Conservation (phyloP, 108 stramenopile species). For the Schizochytrium sp. region DNA sequence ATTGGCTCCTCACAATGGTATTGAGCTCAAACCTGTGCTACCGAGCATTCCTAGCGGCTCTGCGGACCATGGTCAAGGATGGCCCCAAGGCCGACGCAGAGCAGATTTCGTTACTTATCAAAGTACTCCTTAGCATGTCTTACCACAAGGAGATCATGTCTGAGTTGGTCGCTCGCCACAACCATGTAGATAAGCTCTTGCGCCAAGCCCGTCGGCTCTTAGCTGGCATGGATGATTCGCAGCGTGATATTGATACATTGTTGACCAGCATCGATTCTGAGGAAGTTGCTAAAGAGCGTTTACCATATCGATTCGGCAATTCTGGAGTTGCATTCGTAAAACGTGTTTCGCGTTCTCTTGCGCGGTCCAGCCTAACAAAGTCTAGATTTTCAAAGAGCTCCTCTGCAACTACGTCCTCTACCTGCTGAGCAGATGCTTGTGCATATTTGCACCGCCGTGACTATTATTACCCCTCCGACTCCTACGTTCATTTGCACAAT, state of each 20-base stretch:
- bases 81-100: not conserved
- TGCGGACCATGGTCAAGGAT: not conserved
- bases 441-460: too few species aligned
- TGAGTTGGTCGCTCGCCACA: not conserved
- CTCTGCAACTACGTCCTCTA: too few species aligned
- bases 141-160: slow-evolving; percentile 30
- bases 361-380: not conserved
- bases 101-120: not conserved
- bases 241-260: not conserved
- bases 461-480: too few species aligned
- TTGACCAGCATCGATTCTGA: slow-evolving; percentile 36
- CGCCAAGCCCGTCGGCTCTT: not conserved
- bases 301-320: not conserved
- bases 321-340: not conserved
- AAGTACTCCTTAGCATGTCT: slow-evolving; percentile 19
- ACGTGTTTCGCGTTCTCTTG: slow-evolving; percentile 22
- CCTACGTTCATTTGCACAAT: too few species aligned
- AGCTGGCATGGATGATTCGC: not conserved
- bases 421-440: too few species aligned
- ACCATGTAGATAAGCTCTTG: not conserved
- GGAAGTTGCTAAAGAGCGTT: slow-evolving; percentile 4
- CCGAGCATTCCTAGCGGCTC: slow-evolving; percentile 12
- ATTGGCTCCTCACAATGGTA: slow-evolving; percentile 12
- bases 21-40: not conserved
- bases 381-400: not conserved